Base-by-base conservation (phyloP, 139 green algal species). In the Astrephomene gubernaculifera region DNA sequence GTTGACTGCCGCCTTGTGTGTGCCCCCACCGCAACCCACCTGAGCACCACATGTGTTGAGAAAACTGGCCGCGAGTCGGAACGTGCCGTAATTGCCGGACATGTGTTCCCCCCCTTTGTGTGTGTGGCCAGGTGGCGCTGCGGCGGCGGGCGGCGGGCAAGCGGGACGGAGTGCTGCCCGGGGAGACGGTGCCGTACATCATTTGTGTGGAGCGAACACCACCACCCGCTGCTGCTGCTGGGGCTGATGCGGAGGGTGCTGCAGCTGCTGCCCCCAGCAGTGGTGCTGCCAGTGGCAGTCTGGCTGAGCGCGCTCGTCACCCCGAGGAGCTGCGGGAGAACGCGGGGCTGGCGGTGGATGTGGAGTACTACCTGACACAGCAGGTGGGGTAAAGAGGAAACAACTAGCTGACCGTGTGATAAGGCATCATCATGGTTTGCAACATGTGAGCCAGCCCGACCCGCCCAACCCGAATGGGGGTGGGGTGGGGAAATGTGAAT, bases 111-210 rank as follows among this genome's bases (percentile, higher is more conserved):
- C 1, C 61, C 7, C n/a, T 31, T 69, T 9, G 14, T 39, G 14
- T 8, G n/a, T 19, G n/a, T 0, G n/a, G 97, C 43, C 94, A 98
- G 91, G 96, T 99, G 49, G 97, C 97, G 3, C 69, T 99, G 71
- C 89, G 97, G 35, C 89, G 95, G 38, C 75, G 83, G 9, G 93
- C 93, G 22, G 86, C 88, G 0, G 94, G 95, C 64, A 96, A 95
- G 86, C 86, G 94, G 4, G 96, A 99, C 41, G 96, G 95, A 63
- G 89, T 93, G n/a, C 86, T 87, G 72, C 88, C 92, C 79, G 97
- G 97, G 12, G 96, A 99, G 79, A 98, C 96, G 5, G 95, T 99
- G 81, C 97, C 97, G 24, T 99, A 99, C 91, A 90, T 99, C 72
- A 98, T 99, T 78, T 98, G 95, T 90, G 79, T 95, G 14, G 87